Conservation (phyloP, 345 rosid genomes). For the Eucalyptus guilfoylei region DNA sequence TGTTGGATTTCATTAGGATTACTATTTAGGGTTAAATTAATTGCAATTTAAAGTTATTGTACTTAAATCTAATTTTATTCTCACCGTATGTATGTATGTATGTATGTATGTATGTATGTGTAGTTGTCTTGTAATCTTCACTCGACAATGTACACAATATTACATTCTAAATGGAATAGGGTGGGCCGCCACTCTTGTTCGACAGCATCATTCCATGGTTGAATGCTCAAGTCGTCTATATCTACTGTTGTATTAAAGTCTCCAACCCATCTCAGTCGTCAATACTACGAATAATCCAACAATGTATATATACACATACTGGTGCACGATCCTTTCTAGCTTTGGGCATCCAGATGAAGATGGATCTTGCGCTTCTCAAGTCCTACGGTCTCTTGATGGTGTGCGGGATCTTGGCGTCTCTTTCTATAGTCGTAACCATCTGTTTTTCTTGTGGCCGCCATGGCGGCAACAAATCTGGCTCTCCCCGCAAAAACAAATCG, state of each 20-base stretch:
- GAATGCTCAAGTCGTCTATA: no score
- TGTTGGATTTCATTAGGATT: no score
- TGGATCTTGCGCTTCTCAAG: not conserved
- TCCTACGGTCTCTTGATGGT: not conserved
- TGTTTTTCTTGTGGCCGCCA: not conserved
- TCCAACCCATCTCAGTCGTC: no score
- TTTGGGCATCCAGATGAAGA: no score
- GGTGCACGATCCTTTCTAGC: no score
- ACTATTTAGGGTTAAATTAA: not conserved
- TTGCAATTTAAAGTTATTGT: not conserved
- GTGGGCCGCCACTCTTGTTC: no score
- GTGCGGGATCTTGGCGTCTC: not conserved
- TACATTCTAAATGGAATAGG: not conserved
- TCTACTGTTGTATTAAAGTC: no score
- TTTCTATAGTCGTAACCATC: not conserved
- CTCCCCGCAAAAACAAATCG: not conserved
- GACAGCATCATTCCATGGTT: no score
- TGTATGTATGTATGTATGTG: not conserved
- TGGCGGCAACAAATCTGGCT: not conserved
- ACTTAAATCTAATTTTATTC: not conserved
- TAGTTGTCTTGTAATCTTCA: not conserved
- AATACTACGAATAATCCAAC: no score
- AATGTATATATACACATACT: no score
- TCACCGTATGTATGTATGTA: not conserved
- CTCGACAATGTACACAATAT: not conserved